Evolutionary conservation across 352 stramenopile species (phyloP).

Genomic region (Phytophthora palmivora): DNA sequence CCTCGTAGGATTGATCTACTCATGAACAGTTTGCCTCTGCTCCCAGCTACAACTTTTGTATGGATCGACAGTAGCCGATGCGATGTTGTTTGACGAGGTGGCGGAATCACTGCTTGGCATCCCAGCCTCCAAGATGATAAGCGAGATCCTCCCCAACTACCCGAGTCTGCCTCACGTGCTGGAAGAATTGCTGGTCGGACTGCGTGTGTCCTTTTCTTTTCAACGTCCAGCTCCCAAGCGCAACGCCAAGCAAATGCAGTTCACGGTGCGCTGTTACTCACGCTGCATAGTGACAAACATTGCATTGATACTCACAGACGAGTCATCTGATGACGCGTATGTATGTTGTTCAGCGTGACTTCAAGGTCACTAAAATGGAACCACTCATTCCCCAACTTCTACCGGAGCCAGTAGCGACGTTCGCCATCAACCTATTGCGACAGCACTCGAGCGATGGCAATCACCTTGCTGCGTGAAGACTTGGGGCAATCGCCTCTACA

Average conservation of each 20-base stretch:
- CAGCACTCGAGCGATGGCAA: slow-evolving; percentile 1
- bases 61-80: slow-evolving; percentile 38
- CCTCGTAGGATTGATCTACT: neutral
- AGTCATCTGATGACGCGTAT: neutral
- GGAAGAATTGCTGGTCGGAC: slow-evolving; percentile 58
- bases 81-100: slow-evolving; percentile 64
- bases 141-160: slow-evolving; percentile 44
- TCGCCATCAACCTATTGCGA: slow-evolving; percentile 50
- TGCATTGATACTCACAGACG: neutral
- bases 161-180: slow-evolving; percentile 49
- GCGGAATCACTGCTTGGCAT: slow-evolving; percentile 47
- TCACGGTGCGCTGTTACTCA: slow-evolving; percentile 33
- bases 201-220: slow-evolving; percentile 58
- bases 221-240: slow-evolving; percentile 35
- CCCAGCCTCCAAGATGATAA: slow-evolving; percentile 31
- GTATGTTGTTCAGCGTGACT: slow-evolving; percentile 37
- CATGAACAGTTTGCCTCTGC: neutral
- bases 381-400: slow-evolving; percentile 51
- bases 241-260: slow-evolving; percentile 30
- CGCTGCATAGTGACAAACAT: slow-evolving; percentile 2
- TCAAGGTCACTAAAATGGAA: slow-evolving; percentile 57
- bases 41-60: slow-evolving; percentile 50
- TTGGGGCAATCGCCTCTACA: slow-evolving; percentile 3
- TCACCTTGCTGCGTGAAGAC: slow-evolving; percentile 1
- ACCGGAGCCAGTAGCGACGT: slow-evolving; percentile 43